phyloP scores from a whole-genome alignment of 306 rosid genomes.

The Luffa acutangula region DNA sequence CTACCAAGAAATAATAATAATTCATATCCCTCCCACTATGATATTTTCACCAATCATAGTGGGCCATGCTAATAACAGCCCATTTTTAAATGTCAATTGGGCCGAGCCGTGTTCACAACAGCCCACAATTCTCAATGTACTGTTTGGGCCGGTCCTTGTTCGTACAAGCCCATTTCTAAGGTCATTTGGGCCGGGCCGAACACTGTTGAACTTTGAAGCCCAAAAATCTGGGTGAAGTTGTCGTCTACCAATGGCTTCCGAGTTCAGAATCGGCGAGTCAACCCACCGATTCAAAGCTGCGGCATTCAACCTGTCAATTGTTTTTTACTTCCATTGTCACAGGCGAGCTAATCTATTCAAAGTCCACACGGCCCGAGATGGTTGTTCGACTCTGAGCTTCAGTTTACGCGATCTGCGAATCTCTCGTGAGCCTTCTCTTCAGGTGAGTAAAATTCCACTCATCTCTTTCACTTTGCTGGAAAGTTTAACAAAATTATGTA shows the following conservation, averaged over 20 bases:
- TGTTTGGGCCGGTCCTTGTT: not conserved
- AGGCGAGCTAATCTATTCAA: slow-evolving; percentile 10
- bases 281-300: slow-evolving; percentile 3
- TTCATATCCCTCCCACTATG: not conserved
- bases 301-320: not conserved
- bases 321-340: not conserved
- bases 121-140: not conserved
- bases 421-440: slow-evolving; percentile 18
- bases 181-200: not conserved
- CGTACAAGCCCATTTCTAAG: not conserved
- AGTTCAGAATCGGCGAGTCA: slow-evolving; percentile 1
- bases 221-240: not conserved
- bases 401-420: slow-evolving; percentile 12
- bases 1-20: not conserved
- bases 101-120: not conserved
- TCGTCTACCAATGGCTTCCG: not conserved
- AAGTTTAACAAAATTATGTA: slow-evolving; percentile 23
- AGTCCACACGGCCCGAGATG: slow-evolving; percentile 7
- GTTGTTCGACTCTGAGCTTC: slow-evolving; percentile 17
- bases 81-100: not conserved
- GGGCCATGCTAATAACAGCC: not conserved
- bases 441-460: slow-evolving; percentile 15
- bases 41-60: no score
- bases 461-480: slow-evolving; percentile 11
- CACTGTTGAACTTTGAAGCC: not conserved